Conservation (phyloP, 257 asterid genomes). For the Scutellaria galericulata region DNA sequence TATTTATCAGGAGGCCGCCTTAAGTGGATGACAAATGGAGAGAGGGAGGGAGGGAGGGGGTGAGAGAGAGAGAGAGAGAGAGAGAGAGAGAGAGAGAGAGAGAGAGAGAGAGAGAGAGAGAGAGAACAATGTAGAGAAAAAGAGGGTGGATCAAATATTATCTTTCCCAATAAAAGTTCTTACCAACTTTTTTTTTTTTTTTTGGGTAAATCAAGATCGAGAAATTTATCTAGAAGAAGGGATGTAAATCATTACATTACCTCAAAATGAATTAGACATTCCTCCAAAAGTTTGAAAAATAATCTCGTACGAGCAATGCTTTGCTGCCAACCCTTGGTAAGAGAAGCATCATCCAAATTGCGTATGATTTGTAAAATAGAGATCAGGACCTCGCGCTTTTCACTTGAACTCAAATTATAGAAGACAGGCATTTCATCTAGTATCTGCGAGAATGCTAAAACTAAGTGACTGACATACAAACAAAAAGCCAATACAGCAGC, state of each 20-base stretch:
- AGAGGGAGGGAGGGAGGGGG: neutral
- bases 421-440: slow-evolving; percentile 99
- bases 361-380: slow-evolving; percentile 85
- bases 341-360: slow-evolving; percentile 93
- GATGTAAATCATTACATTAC: slow-evolving; percentile 43
- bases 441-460: slow-evolving; percentile 63
- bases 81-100: slow-evolving; percentile 6
- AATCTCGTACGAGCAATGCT: slow-evolving; percentile 99
- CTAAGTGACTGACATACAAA: slow-evolving; percentile 31
- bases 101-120: neutral
- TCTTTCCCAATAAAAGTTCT: slow-evolving; percentile 8
- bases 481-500: slow-evolving; percentile 29
- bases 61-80: neutral
- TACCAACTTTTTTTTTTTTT: neutral
- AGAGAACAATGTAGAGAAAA: neutral
- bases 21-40: slow-evolving; percentile 8
- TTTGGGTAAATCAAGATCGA: slow-evolving; percentile 20
- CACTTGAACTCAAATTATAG: slow-evolving; percentile 88
- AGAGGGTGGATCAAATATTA: slow-evolving; percentile 23
- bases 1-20: slow-evolving; percentile 16
- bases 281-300: slow-evolving; percentile 97
- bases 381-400: slow-evolving; percentile 91
- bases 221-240: neutral
- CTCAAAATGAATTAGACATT: slow-evolving; percentile 92
- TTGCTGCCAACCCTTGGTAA: slow-evolving; percentile 98